Evolutionary conservation across 1,284 basidiomycete species (phyloP), one percentile per base, ranked within the genome.

Genomic region (Anthracocystis setariae): DNA sequence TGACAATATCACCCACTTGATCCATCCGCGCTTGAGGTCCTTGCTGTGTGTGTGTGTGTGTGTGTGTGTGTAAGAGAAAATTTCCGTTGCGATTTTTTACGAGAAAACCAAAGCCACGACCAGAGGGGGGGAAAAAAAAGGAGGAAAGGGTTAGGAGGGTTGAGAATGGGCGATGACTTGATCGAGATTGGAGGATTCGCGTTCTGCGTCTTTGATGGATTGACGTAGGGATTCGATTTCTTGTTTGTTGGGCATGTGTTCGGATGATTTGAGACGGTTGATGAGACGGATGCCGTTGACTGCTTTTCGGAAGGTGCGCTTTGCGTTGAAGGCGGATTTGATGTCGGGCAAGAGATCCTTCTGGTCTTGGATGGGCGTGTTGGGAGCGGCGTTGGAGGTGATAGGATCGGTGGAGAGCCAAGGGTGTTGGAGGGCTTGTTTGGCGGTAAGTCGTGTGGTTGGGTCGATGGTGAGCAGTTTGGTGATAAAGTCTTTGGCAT

Each of bases 281-380:
- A 78, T 73, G 24, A 78, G 46, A 5, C 77, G 53, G 48, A 82
- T 82, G 17, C 81, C 81, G 40, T 82, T 79, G 47, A 82, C 78
- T 0, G 81, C 81, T 56, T 81, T 81, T 42, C 71, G 57, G 67
- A 81, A 81, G 9, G 79, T 82, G 0, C 68, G 33, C 46, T 81
- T 81, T 17, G 80, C 81, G 61, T 81, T 82, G 76, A 82, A 82
- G 12, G 81, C 81, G 20, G 51, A 68, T 66, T 81, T 82, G 70
- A 82, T 81, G 37, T 79, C 81, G 20, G 81, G 81, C 44, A 82
- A 57, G 37, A 82, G 53, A 48, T 81, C 80, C 49, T 74, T 69
- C 59, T 82, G 79, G 24, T 55, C 60, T 3, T n/a, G 27, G 0
- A 33, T 15, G 3, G 13, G 21, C 1, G 39, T 25, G 10, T 35